Conservation (phyloP, 106 monocot genomes). For the Phalaenopsis aphrodite region DNA sequence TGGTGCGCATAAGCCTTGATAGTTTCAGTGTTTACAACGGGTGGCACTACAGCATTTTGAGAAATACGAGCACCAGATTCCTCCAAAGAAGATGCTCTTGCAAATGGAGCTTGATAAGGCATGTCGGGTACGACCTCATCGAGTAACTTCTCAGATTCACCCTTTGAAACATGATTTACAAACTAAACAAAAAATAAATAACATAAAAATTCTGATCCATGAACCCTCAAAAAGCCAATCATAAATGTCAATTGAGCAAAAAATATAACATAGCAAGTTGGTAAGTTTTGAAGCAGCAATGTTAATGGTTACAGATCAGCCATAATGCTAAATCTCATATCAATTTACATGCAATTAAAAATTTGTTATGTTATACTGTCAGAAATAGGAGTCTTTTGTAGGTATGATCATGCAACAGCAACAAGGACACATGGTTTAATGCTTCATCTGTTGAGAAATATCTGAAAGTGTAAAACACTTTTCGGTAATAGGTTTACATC, state of each 20-base stretch:
- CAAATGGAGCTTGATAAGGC: constrained; percentile 54
- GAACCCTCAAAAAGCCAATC: neutral
- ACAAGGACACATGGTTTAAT: neutral
- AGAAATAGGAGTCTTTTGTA: neutral
- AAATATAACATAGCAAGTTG: neutral
- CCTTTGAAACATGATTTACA: constrained; percentile 16
- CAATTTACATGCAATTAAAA: neutral
- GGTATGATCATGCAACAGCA: neutral
- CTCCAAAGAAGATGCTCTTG: constrained; percentile 51
- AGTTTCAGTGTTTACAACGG: constrained; percentile 20
- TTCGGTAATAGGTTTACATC: no score
- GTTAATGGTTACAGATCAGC: neutral
- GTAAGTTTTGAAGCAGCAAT: neutral
- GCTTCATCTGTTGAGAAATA: neutral
- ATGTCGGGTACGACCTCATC: constrained; percentile 12
- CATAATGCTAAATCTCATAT: neutral
- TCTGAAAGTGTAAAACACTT: neutral
- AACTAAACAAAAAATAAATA: constrained; percentile 24
- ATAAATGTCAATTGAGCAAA: neutral
- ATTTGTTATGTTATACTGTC: neutral
- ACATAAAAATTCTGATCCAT: neutral
- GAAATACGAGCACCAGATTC: constrained; percentile 18
- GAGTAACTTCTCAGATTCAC: constrained; percentile 18
- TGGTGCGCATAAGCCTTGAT: constrained; percentile 15
- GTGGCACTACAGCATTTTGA: constrained; percentile 7